Conservation (phyloP, 2,329 filamentous ascomycete species). For the Trichoderma guizhouense region DNA sequence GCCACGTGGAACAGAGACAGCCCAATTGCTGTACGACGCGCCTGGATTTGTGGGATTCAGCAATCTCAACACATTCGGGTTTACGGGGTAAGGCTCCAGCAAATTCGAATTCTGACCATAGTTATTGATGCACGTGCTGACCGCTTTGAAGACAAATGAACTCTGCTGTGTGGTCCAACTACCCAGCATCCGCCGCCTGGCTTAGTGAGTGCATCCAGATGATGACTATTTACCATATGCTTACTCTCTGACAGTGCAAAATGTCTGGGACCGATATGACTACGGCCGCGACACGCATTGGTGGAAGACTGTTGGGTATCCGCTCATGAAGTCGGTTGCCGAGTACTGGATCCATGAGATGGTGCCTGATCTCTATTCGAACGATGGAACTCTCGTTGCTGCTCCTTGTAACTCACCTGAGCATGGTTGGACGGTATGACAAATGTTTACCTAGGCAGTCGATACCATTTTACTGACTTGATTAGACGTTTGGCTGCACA, state of each 20-base stretch:
- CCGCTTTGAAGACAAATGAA: not conserved
- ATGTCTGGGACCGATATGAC: conserved; percentile 55
- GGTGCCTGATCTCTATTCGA: conserved; percentile 46
- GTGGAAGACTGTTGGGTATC: conserved; percentile 48
- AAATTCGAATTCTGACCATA: accelerated
- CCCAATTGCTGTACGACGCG: conserved; percentile 50
- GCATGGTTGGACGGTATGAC: conserved; percentile 44
- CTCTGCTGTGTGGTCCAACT: conserved; percentile 10
- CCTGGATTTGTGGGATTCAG: conserved; percentile 55
- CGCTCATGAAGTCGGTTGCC: conserved; percentile 50
- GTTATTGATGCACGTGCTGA: conserved; percentile 28
- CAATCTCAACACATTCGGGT: conserved; percentile 58
- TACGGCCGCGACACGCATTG: conserved; percentile 48
- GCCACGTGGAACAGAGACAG: conserved; percentile 51
- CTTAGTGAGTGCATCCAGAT: not conserved
- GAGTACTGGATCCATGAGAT: conserved; percentile 56
- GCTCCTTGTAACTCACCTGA: conserved; percentile 60
- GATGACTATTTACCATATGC: not conserved
- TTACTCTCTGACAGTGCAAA: conserved; percentile 46
- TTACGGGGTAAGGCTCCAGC: conserved; percentile 37
- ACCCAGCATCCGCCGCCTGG: conserved; percentile 15
- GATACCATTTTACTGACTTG: not conserved
- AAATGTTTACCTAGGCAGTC: not conserved
- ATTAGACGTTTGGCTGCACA: conserved; percentile 48
- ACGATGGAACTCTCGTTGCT: conserved; percentile 51